phyloP scores from a whole-genome alignment of 345 rosid species.

The Salix arbutifolia region DNA sequence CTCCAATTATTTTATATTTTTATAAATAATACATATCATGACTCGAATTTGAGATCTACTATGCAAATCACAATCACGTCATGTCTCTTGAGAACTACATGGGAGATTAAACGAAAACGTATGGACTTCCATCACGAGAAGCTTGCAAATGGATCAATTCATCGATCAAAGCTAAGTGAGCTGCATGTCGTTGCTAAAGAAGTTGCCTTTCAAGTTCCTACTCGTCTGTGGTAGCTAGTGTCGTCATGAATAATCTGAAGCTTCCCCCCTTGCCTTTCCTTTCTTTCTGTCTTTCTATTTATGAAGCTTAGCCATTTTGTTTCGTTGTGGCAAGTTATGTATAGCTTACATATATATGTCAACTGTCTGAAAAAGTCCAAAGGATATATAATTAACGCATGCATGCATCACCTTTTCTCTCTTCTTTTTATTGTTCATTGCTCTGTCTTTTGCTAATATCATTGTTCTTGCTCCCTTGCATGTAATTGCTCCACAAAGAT shows the following conservation, averaged over 20 bases:
- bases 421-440: neutral
- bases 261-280: neutral
- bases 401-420: neutral
- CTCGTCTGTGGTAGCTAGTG: neutral
- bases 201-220: neutral
- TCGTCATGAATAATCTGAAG: neutral
- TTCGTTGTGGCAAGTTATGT: too few species aligned
- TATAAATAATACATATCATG: fast-evolving
- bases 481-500: neutral
- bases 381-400: neutral
- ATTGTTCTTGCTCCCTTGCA: neutral
- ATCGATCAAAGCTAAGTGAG: neutral
- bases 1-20: too few species aligned
- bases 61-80: too few species aligned
- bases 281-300: neutral
- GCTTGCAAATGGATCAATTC: neutral
- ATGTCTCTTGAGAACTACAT: too few species aligned
- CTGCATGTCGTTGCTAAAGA: neutral
- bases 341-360: too few species aligned
- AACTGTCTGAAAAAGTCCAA: neutral
- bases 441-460: neutral
- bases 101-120: neutral
- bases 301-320: too few species aligned
- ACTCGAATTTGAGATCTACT: too few species aligned
- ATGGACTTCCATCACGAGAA: neutral